Conservation (phyloP, 2,329 filamentous ascomycete species). For the Colletotrichum sp. region DNA sequence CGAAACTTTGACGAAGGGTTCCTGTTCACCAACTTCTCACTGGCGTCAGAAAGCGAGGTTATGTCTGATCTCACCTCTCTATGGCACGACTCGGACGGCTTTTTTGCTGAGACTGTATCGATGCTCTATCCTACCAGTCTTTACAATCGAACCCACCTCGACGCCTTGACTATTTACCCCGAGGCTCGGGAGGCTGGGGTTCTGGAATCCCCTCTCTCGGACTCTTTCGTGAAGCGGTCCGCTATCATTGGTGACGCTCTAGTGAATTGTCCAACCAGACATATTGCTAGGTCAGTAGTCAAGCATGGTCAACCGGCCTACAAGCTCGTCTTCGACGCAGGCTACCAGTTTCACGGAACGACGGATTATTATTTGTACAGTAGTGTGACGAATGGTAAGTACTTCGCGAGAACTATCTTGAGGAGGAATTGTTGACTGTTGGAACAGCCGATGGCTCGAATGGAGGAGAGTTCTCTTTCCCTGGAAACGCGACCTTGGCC, state of each 20-base stretch:
- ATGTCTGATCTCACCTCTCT: background rate
- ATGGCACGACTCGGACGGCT: background rate
- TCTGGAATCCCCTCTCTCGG: background rate
- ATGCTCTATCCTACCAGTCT: background rate
- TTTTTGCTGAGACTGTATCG: background rate
- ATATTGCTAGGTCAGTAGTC: background rate
- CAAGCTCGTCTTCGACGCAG: background rate
- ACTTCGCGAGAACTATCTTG: background rate
- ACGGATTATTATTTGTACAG: background rate
- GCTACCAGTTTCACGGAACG: background rate
- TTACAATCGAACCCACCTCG: background rate
- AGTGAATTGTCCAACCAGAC: background rate
- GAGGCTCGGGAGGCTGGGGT: background rate
- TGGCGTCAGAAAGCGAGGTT: background rate
- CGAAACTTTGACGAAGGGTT: background rate
- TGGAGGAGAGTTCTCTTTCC: background rate
- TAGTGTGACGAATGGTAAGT: background rate
- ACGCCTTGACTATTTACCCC: background rate
- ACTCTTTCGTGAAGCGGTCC: background rate
- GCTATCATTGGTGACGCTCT: background rate
- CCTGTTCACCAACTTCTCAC: background rate
- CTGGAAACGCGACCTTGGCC: background rate
- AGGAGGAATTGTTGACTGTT: background rate
- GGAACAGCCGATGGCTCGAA: background rate
- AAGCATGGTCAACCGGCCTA: background rate